phyloP scores from a whole-genome alignment of 129 eudicot species.

The Gnaphalium uliginosum region DNA sequence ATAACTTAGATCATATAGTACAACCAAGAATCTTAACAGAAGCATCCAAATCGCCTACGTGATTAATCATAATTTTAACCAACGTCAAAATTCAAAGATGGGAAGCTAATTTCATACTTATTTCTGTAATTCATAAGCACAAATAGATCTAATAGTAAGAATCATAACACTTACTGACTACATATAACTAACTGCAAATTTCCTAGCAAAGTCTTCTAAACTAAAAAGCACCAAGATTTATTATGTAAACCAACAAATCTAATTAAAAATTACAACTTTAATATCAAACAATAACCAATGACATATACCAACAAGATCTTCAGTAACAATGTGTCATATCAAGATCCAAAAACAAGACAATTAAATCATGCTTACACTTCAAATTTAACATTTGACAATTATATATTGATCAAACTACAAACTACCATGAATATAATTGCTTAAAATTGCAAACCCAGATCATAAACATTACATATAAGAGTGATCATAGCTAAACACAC shows the following conservation, averaged over 20 bases:
- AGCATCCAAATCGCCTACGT: neutral
- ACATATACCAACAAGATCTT: slow-evolving; percentile 6
- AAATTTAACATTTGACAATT: neutral
- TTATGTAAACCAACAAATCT: slow-evolving; percentile 19
- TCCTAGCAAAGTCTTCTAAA: neutral
- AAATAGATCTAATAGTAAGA: slow-evolving; percentile 11
- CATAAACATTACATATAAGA: neutral
- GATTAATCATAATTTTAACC: neutral
- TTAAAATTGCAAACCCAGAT: neutral
- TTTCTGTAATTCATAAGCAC: slow-evolving; percentile 10
- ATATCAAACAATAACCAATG: slow-evolving; percentile 5
- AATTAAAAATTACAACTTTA: neutral
- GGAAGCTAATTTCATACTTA: neutral
- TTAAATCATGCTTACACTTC: neutral
- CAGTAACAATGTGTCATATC: neutral
- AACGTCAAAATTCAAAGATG: slow-evolving; percentile 3
- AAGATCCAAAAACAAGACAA: neutral
- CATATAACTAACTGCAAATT: neutral
- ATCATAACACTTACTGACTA: neutral
- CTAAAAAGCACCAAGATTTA: slow-evolving; percentile 13
- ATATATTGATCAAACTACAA: neutral
- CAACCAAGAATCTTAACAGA: neutral
- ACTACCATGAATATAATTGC: neutral
- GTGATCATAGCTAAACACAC: neutral
- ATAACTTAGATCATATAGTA: neutral